Base-by-base conservation (phyloP, 2,329 filamentous ascomycete species). In the Xylariaceae sp. region DNA sequence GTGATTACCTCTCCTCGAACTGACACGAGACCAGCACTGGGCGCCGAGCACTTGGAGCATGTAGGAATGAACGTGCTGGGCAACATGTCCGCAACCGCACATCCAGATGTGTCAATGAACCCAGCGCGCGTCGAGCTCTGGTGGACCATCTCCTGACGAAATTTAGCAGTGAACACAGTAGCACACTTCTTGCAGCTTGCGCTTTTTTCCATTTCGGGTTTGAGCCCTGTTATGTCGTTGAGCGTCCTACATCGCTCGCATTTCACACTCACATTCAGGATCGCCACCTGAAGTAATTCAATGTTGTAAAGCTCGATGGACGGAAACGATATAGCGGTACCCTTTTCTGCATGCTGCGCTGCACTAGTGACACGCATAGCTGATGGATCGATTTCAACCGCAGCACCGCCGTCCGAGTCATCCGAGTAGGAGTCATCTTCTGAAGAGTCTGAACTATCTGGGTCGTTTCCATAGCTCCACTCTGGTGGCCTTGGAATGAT, bases 11-110 rank as follows among this genome's bases (percentile, higher is more conserved):
- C 86, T 34, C 86, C 87, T 19, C 84, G 75, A 4, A 91, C 85
- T 4, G 85, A 81, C 13, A 83, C 73, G 26, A 93, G 73, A 1
- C 85, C 86, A 3, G 76, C 74, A 47, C 81, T 79, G 1, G 78
- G 55, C 1, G 81, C 85, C 22, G 87, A 93, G 64, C 88, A 94
- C 55, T 78, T 74, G 1, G 78, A 74, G 61, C 88, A 94, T 0
- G 85, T 90, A 13, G 88, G 88, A 22, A 86, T 67, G 65, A 94
- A 91, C 31, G 80, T 82, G 63, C 85, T 89, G 42, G 85, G 83
- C 9, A 93, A 76, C 71, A 93, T 78, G 57, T 93, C 88, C 34
- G 80, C 73, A 8, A 87, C 75, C 4, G 79, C 83, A 64, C 86
- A 90, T 13, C 85, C 86, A 19, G 83, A 76, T 9, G 88, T 65